phyloP scores from a whole-genome alignment of 306 rosid species.

The Glycine tomentella region DNA sequence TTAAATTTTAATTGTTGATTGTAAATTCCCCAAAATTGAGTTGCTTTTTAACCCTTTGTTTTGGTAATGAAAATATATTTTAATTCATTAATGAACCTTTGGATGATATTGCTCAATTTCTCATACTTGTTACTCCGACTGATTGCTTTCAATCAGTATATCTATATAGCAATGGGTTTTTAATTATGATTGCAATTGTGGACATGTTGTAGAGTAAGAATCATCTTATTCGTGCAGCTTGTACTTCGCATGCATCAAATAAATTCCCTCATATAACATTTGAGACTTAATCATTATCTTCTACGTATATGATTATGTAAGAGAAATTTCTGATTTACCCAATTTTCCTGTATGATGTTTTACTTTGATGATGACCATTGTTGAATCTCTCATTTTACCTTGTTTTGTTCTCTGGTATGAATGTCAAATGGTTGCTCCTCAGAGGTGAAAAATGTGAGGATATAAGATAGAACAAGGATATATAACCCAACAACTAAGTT shows the following conservation, averaged over 20 bases:
- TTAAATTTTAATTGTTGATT: conserved; percentile 9
- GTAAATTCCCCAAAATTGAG: not conserved
- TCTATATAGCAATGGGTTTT: not conserved
- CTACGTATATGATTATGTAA: too few relatives aligned
- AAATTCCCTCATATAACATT: too few relatives aligned
- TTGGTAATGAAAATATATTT: not conserved
- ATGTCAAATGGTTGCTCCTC: conserved; percentile 1
- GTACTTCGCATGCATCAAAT: not conserved
- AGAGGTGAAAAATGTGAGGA: not conserved
- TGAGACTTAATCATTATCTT: too few relatives aligned
- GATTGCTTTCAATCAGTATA: conserved; percentile 6
- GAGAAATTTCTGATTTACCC: too few relatives aligned
- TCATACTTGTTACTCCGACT: not conserved
- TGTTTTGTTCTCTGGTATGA: not conserved
- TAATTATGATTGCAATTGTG: not conserved
- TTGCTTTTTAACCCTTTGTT: not conserved
- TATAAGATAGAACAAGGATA: not conserved
- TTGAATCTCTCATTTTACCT: not conserved
- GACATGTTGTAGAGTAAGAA: conserved; percentile 5
- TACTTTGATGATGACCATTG: not conserved
- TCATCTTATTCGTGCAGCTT: not conserved
- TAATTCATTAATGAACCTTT: conserved; percentile 1
- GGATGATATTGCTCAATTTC: not conserved
- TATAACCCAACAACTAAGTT: not conserved
- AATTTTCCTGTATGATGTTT: too few relatives aligned